Conservation (phyloP, 164 flowering plant species). For the Cinnamomum micranthum region DNA sequence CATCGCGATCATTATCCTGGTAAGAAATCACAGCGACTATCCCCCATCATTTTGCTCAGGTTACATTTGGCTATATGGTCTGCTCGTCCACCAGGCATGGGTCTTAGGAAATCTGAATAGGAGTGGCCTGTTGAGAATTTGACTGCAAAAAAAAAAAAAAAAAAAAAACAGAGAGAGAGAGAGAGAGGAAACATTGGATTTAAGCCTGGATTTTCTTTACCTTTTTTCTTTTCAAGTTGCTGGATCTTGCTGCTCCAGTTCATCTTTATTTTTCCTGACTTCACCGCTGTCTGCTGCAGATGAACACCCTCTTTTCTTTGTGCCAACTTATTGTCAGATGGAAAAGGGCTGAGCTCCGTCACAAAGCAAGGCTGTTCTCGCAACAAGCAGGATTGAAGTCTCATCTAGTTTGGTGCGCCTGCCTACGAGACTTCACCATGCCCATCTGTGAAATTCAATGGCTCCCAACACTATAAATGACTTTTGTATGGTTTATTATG, state of each 20-base stretch:
- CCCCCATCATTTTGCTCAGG: not conserved
- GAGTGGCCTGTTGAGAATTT: not conserved
- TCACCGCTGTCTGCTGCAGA: constrained; percentile 34
- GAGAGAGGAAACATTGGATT: not conserved
- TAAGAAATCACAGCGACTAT: constrained; percentile 29
- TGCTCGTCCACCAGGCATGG: not conserved
- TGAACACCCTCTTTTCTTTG: constrained; percentile 68
- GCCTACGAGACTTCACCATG: not conserved
- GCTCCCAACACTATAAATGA: too few species aligned
- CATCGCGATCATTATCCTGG: constrained; percentile 73
- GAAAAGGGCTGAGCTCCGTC: constrained; percentile 88
- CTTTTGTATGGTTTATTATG: too few species aligned
- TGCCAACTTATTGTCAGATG: constrained; percentile 71
- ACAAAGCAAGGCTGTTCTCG: constrained; percentile 65
- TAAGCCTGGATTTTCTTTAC: not conserved
- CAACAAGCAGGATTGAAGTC: constrained; percentile 51
- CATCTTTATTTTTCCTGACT: not conserved
- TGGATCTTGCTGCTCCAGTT: not conserved
- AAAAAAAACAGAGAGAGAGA: too few species aligned
- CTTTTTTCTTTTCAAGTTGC: not conserved
- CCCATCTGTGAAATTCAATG: not conserved
- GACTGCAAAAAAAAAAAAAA: not conserved
- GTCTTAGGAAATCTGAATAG: not conserved
- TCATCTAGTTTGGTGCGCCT: not conserved
- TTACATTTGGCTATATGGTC: not conserved